Evolutionary conservation across 108 stramenopile species (phyloP).

Genomic region (Skeletonema grethae): DNA sequence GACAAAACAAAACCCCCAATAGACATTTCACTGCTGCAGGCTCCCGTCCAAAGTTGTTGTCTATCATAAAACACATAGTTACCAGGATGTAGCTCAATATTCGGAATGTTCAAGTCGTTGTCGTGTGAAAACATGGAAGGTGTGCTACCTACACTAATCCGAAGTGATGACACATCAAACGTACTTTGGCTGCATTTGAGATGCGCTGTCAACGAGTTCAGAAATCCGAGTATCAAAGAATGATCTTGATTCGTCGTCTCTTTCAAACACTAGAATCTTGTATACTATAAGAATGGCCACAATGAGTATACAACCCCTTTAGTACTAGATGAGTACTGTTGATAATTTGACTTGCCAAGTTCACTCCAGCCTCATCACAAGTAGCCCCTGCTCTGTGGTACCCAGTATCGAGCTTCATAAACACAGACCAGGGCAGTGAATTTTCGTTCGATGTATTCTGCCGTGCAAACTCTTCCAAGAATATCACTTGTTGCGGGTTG

Average conservation of each 20-base stretch:
- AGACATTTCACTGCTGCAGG: conserved; percentile 15
- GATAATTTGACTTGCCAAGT: conserved; percentile 18
- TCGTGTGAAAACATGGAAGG: conserved; percentile 26
- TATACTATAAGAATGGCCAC: conserved; percentile 40
- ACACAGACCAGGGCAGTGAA: conserved; percentile 18
- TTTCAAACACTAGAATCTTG: conserved; percentile 17
- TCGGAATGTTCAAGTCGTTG: conserved; percentile 16
- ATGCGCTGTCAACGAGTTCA: conserved; percentile 8
- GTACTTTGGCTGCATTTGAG: background rate
- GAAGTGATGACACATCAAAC: conserved; percentile 9
- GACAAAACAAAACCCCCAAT: conserved; percentile 34
- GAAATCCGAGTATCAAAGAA: conserved; percentile 14
- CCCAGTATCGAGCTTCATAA: conserved; percentile 44
- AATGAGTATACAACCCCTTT: conserved; percentile 41
- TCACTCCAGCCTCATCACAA: conserved; percentile 10
- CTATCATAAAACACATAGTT: conserved; percentile 46
- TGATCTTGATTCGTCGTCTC: conserved; percentile 21
- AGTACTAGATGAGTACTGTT: conserved; percentile 15
- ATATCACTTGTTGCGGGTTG: conserved; percentile 12
- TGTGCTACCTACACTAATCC: conserved; percentile 42
- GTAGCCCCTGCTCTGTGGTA: conserved; percentile 41
- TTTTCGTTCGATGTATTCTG: background rate
- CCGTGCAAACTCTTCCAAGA: conserved; percentile 18
- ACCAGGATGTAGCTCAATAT: conserved; percentile 41
- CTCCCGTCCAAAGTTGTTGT: conserved; percentile 43